A percentile compares a stretch with the other conserved stretches of the same genome.
Conservation (phyloP, 345 rosid genomes). For the Citrus maxima region DNA sequence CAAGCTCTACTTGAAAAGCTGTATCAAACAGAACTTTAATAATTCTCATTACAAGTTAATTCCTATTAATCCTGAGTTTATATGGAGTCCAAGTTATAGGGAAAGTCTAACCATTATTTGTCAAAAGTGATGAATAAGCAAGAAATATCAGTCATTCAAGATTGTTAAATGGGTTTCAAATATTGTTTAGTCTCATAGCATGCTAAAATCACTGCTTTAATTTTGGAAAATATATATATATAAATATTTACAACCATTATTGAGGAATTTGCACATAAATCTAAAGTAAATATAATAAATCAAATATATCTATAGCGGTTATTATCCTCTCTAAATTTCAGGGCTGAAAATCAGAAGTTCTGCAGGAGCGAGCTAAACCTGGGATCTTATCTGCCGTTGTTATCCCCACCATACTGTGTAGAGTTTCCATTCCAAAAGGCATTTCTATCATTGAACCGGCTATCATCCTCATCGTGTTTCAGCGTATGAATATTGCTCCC, state of each 20-base stretch:
- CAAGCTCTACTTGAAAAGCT: fast-evolving
- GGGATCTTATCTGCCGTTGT: conserved; percentile 30
- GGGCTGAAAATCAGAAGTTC: background rate
- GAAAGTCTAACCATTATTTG: too few species aligned
- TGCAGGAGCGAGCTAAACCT: background rate
- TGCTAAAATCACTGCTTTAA: too few species aligned
- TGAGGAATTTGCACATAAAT: background rate
- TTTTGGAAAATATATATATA: too few species aligned
- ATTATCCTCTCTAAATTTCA: background rate
- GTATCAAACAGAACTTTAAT: too few species aligned
- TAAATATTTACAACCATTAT: background rate
- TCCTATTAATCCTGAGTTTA: too few species aligned
- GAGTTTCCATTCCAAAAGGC: conserved; percentile 92
- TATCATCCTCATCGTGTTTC: conserved; percentile 68
- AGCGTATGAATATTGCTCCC: conserved; percentile 83
- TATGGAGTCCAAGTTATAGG: too few species aligned
- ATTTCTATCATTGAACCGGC: conserved; percentile 54
- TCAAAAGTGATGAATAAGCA: too few species aligned
- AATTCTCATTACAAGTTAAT: too few species aligned
- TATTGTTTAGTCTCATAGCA: too few species aligned
- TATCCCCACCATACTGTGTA: conserved; percentile 68
- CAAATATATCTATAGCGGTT: background rate
- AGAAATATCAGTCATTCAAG: too few species aligned
- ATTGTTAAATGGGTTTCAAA: too few species aligned
- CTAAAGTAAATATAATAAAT: background rate